Evolutionary conservation across 768 basidiomycete species (phyloP).

Genomic region (Tulasnella sp.): DNA sequence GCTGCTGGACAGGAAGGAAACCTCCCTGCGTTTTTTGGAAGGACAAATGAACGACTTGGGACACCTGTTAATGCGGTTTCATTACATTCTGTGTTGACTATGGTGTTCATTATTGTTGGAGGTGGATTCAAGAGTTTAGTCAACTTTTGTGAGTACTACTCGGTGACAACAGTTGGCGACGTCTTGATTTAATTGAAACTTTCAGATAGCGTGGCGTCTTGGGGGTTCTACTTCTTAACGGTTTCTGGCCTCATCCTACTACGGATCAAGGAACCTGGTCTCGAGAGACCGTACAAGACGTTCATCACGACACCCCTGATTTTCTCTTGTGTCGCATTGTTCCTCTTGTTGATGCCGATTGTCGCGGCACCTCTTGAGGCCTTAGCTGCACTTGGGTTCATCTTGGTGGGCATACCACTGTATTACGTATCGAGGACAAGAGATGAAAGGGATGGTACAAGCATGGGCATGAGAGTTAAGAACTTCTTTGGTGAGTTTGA

Average conservation of each 20-base stretch:
- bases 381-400: conserved; percentile 72
- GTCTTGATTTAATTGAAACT: not conserved
- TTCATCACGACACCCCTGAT: conserved; percentile 82
- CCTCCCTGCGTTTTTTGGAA: conserved; percentile 72
- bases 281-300: conserved; percentile 85
- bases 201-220: conserved; percentile 56
- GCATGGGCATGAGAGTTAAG: too few species aligned
- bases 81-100: conserved; percentile 62
- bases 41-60: conserved; percentile 53
- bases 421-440: conserved; percentile 51
- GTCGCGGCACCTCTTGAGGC: conserved; percentile 88
- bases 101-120: conserved; percentile 67
- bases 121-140: conserved; percentile 81
- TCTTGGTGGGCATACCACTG: conserved; percentile 64
- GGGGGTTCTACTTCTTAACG: conserved; percentile 80
- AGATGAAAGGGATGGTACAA: not conserved
- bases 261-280: conserved; percentile 76
- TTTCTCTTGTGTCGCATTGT: conserved; percentile 87
- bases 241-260: conserved; percentile 79
- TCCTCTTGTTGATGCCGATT: conserved; percentile 86
- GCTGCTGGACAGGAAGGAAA: conserved; percentile 81
- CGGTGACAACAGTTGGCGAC: conserved; percentile 7
- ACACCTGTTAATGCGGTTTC: conserved; percentile 85
- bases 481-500: conserved; percentile 5
- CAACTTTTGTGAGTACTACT: conserved; percentile 47